A percentile compares a stretch with the other conserved stretches of the same genome.
These are phyloP conservation scores for Suillus tomentosus DNA, from an alignment of 768 basidiomycete species.

Conservation along the genomic window DNA sequence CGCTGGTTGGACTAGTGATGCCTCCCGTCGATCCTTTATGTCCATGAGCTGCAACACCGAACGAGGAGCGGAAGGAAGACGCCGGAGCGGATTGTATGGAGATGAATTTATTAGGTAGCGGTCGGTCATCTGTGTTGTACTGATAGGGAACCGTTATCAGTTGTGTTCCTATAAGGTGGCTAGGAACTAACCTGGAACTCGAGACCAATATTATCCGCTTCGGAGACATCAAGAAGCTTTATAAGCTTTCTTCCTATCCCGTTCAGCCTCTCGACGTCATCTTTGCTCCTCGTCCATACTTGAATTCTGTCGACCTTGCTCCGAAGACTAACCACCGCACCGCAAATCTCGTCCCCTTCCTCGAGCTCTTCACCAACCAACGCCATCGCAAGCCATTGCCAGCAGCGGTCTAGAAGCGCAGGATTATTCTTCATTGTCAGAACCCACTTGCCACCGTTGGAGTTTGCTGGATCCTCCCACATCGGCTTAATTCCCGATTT, in stretches of 20 bases:
- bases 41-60: conserved; percentile 42
- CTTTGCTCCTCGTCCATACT: conserved; percentile 85
- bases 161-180: conserved; percentile 1
- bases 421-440: conserved; percentile 89
- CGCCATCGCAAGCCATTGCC: conserved; percentile 90
- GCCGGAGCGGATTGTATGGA: conserved; percentile 72
- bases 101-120: conserved; percentile 79
- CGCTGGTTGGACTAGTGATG: conserved; percentile 25
- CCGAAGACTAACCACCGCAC: conserved; percentile 84
- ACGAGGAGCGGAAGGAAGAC: conserved; percentile 67
- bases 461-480: conserved; percentile 96
- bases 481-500: conserved; percentile 93
- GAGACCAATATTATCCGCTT: conserved; percentile 81
- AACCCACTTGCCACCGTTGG: conserved; percentile 93
- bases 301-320: conserved; percentile 90
- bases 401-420: conserved; percentile 78
- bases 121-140: conserved; percentile 89
- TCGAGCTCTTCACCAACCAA: conserved; percentile 80
- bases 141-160: conserved; percentile 27
- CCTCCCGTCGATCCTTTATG: conserved; percentile 26
- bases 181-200: conserved; percentile 77
- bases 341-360: conserved; percentile 74
- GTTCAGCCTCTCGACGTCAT: conserved; percentile 85
- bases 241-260: conserved; percentile 81
- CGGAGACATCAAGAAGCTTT: conserved; percentile 80